Conservation (phyloP, 768 basidiomycete genomes). For the Tylopilus cervinicoccineus region DNA sequence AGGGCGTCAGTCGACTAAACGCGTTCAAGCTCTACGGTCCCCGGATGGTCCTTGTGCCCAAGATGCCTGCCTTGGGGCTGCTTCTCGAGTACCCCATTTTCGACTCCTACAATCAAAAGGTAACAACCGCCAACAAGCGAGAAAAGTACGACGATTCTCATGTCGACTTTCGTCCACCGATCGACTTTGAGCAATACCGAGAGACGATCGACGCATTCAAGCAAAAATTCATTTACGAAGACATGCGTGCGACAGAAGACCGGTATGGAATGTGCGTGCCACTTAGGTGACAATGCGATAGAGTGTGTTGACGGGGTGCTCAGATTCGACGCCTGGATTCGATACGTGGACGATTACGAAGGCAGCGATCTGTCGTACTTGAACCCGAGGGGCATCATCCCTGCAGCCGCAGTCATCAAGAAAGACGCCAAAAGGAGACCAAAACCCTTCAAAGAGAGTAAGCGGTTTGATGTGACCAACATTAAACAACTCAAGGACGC, state of each 20-base stretch:
- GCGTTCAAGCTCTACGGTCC: constrained; percentile 68
- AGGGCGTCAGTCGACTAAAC: neutral
- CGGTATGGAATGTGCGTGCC: constrained; percentile 64
- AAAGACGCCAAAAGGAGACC: constrained; percentile 48
- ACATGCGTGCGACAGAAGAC: constrained; percentile 84
- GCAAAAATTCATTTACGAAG: constrained; percentile 77
- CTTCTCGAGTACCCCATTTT: constrained; percentile 87
- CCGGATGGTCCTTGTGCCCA: constrained; percentile 78
- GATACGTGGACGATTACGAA: constrained; percentile 66
- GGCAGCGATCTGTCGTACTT: constrained; percentile 78
- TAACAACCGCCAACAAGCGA: constrained; percentile 38
- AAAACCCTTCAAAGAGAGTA: constrained; percentile 66
- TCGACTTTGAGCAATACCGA: constrained; percentile 68
- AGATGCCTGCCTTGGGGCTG: constrained; percentile 93
- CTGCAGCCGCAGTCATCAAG: constrained; percentile 61
- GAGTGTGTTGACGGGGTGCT: neutral
- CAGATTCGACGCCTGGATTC: constrained; percentile 86
- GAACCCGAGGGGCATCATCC: constrained; percentile 75
- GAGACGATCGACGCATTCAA: constrained; percentile 80
- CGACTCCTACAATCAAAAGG: constrained; percentile 66
- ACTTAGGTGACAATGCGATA: neutral
- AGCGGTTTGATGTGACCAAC: constrained; percentile 59
- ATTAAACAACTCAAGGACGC: constrained; percentile 29
- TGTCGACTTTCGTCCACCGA: constrained; percentile 62
- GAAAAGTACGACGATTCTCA: constrained; percentile 48